A percentile compares a stretch with the other conserved stretches of the same genome.
Conservation (phyloP, 2,329 filamentous ascomycete species). For the Colletotrichum sidae region DNA sequence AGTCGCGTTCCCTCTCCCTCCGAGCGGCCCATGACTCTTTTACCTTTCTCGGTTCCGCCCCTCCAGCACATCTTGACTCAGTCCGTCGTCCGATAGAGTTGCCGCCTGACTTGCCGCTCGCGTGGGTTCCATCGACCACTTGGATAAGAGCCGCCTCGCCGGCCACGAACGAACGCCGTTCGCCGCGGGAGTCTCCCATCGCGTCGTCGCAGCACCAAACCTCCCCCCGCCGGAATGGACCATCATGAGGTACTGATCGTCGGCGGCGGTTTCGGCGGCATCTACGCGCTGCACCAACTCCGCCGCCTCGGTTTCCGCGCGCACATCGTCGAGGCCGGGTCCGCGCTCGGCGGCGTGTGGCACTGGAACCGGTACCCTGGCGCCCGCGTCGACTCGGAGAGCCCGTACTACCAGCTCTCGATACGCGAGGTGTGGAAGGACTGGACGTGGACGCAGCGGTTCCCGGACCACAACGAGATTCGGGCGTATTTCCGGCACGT, state of each 20-base stretch:
- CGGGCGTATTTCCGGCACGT: conserved; percentile 59
- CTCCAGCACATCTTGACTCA: neutral
- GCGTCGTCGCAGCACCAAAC: too few species aligned
- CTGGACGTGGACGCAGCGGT: conserved; percentile 57
- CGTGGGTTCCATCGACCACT: conserved; percentile 21
- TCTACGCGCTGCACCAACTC: conserved; percentile 48
- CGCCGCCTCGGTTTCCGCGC: conserved; percentile 49
- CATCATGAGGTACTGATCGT: conserved; percentile 40
- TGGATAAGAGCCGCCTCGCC: neutral
- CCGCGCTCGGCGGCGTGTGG: conserved; percentile 56
- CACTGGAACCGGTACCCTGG: conserved; percentile 58
- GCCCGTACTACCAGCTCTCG: conserved; percentile 50
- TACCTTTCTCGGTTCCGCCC: too few species aligned
- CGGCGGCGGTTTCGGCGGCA: conserved; percentile 43
- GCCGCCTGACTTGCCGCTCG: conserved; percentile 1
- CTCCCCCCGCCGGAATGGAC: conserved; percentile 7
- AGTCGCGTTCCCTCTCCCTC: neutral
- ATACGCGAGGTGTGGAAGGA: conserved; percentile 53
- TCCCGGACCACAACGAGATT: conserved; percentile 53
- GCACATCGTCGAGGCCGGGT: conserved; percentile 52
- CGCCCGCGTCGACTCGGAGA: conserved; percentile 52
- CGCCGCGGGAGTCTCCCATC: neutral
- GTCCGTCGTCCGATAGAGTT: conserved; percentile 3
- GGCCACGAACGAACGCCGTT: neutral
- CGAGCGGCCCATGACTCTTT: conserved; percentile 8